Conservation (phyloP, 1,139 yeast species). For the Sugiyamaella neomexicana region DNA sequence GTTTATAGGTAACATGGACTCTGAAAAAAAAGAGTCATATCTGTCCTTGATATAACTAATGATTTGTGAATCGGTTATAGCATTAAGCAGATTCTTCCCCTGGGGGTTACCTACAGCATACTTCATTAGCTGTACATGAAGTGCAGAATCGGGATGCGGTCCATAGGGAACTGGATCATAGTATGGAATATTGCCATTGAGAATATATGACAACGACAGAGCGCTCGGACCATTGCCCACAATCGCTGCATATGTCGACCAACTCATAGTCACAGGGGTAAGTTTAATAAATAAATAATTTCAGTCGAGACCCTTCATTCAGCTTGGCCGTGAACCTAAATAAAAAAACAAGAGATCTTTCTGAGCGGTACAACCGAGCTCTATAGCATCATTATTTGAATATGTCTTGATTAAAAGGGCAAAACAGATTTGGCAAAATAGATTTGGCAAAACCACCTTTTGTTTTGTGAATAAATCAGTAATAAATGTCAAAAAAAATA, state of each 20-base stretch:
- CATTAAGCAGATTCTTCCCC: constrained; percentile 28
- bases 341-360: too few relatives aligned
- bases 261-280: not conserved
- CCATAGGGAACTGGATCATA: constrained; percentile 35
- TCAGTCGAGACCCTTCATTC: not conserved
- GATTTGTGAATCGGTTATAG: constrained; percentile 27
- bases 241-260: constrained; percentile 21
- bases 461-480: too few relatives aligned
- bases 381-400: too few relatives aligned
- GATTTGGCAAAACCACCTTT: too few relatives aligned
- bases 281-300: not conserved
- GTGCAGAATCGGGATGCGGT: constrained; percentile 37
- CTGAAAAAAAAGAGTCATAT: constrained; percentile 33
- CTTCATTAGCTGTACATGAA: constrained; percentile 31
- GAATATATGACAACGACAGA: constrained; percentile 36
- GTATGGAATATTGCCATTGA: constrained; percentile 39
- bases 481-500: too few relatives aligned
- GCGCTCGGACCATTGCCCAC: constrained; percentile 42
- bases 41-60: constrained; percentile 28
- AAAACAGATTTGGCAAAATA: too few relatives aligned
- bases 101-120: constrained; percentile 16
- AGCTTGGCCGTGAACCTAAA: too few relatives aligned
- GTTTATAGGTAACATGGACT: constrained; percentile 34
- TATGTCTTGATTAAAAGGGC: too few relatives aligned
- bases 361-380: too few relatives aligned